Base-by-base conservation (phyloP, 495 filamentous ascomycete species). In the Lasiosphaeria ovina region DNA sequence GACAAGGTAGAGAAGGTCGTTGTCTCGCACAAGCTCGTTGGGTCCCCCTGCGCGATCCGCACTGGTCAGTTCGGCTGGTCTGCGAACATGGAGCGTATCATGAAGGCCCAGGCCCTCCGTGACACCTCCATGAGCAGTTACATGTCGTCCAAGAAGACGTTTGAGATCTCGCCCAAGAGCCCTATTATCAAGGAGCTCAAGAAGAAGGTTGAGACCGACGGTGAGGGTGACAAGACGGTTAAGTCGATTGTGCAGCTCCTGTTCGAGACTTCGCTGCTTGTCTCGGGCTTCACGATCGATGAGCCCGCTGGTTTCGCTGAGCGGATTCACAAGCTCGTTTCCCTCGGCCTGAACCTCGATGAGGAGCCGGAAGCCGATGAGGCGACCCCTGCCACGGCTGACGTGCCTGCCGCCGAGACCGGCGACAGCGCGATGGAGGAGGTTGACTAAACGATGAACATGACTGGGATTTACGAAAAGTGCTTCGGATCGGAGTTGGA, bases 81-180 rank as follows among this genome's bases (percentile, higher is more conserved):
- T 47, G 94, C 94, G 74, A 98, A 98, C 86, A 98, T 98, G 94
- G 94, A 98, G 88, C 95, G 94, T 83, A 98, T 98, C 87, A 98
- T 98, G 94, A 98, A 98, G 88, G 95, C 94, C 36, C 94, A 98
- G 84, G 94, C 94, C 76, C 91, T 98, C 68, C 95, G 94, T 82
- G 94, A 98, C 81, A 98, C 94, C 72, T 97, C 92, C 66, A 98
- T 98, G 94, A 88, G 83, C 81, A 96, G 91, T 62, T 98, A 98
- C 89, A 98, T 98, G 94, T 93, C 91, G 60, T 97, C 93, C 72
- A 98, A 98, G 92, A 98, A 98, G 90, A 98, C 95, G 57, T 98
- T 98, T 66, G 94, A 98, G 83, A 97, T 98, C 79, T 97, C 93
- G n/a, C 94, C 94, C 76, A 92, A 93, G 85, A 96, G 91, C 62